A percentile compares a stretch with the other conserved stretches of the same genome.
These are phyloP conservation scores for Podosphaera xanthii DNA, from an alignment of 2,329 filamentous ascomycete species.

Conservation along the genomic window DNA sequence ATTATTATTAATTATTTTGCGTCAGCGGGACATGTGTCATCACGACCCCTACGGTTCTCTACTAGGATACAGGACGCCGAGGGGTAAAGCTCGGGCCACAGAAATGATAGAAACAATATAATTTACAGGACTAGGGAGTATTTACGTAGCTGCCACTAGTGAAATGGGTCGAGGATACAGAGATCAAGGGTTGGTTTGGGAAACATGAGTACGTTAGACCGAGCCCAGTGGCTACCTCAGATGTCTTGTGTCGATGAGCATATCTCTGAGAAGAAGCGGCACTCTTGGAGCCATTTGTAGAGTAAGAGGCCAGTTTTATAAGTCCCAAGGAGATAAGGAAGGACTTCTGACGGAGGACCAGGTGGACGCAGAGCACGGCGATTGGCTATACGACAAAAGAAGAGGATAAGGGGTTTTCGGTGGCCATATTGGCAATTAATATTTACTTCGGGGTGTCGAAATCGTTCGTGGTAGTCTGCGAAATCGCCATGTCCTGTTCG, in stretches of 20 bases:
- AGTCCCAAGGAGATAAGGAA: neutral
- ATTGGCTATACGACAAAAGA: neutral
- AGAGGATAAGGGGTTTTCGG: neutral
- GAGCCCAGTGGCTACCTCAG: neutral
- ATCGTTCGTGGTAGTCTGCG: too few species aligned
- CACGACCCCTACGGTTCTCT: neutral
- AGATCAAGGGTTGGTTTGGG: neutral
- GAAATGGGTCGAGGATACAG: neutral
- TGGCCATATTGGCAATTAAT: neutral
- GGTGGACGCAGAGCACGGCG: neutral
- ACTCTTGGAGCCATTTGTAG: neutral
- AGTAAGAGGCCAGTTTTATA: neutral
- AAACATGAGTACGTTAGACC: neutral
- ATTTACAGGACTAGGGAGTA: too few species aligned
- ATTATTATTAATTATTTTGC: too few species aligned
- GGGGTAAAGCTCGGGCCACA: neutral
- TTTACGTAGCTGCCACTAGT: neutral
- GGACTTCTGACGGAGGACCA: neutral
- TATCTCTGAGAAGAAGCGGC: neutral
- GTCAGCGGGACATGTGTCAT: too few species aligned
- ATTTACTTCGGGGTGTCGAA: neutral
- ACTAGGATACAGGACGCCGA: neutral
- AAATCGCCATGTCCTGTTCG: too few species aligned
- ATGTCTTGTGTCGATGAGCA: neutral
- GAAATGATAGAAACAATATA: too few species aligned